Evolutionary conservation across 1,284 basidiomycete genomes (phyloP).

Genomic region (Amylostereum areolatum): DNA sequence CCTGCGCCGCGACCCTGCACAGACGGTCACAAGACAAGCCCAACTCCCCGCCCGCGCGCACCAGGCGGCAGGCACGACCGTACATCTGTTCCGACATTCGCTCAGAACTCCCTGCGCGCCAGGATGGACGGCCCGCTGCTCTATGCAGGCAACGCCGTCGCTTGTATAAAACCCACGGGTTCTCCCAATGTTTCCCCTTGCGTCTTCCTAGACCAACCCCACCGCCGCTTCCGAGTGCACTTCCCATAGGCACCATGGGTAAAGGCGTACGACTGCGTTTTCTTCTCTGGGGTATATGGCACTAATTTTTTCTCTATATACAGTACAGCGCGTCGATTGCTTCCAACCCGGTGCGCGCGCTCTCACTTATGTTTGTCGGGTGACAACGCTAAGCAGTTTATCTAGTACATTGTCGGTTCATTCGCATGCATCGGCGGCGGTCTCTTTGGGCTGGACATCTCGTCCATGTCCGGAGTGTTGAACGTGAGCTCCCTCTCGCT

Average conservation of each 20-base stretch:
- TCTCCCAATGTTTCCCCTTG: not conserved
- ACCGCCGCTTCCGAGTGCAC: not conserved
- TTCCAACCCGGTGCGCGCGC: conserved; percentile 11
- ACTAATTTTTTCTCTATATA: not conserved
- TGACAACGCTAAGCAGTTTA: not conserved
- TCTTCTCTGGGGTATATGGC: not conserved
- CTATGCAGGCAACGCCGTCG: no score
- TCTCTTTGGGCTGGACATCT: conserved; percentile 75
- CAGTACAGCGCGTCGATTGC: conserved; percentile 17
- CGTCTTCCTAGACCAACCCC: conserved; percentile 1
- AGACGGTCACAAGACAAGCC: not conserved
- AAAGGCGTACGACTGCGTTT: not conserved
- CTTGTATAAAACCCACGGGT: no score
- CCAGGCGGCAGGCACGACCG: not conserved
- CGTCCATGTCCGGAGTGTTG: conserved; percentile 44
- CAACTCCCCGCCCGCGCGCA: not conserved
- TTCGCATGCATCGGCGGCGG: conserved; percentile 80
- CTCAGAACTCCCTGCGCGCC: no score
- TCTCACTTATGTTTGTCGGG: not conserved
- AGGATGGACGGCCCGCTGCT: no score
- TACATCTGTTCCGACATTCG: no score
- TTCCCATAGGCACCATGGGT: not conserved
- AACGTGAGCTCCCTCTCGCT: conserved; percentile 34
- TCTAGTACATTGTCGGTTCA: conserved; percentile 59
- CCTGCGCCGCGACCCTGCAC: not conserved